These are phyloP conservation scores for Coemansia reversa DNA, from an alignment of 192 early-diverging fungal genomes.

Conservation along the genomic window DNA sequence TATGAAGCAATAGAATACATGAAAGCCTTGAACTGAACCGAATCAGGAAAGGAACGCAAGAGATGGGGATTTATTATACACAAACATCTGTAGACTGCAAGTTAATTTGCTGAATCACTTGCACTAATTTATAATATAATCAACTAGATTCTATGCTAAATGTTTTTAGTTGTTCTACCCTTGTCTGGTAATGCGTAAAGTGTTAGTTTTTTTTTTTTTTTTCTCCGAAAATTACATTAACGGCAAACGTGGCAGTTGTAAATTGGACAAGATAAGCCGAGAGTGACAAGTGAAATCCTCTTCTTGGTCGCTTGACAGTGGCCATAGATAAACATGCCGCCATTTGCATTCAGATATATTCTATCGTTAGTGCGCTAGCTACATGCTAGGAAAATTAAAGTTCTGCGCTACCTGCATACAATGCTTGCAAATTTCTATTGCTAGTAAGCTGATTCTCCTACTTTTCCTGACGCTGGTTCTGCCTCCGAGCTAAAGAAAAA, in stretches of 20 bases:
- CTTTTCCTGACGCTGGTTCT: neutral
- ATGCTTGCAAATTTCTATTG: neutral
- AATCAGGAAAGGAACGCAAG: too few species aligned
- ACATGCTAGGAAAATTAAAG: neutral
- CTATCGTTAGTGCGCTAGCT: neutral
- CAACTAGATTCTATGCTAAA: neutral
- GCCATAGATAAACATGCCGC: neutral
- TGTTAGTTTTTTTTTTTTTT: neutral
- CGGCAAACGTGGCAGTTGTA: neutral
- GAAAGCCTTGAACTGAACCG: too few species aligned
- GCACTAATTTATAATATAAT: too few species aligned
- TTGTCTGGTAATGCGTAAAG: neutral
- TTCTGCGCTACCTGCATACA: constrained; percentile 1
- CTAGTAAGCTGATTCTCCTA: too few species aligned
- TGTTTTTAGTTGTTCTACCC: too few species aligned
- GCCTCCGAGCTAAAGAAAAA: neutral
- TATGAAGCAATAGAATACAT: too few species aligned
- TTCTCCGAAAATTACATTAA: neutral
- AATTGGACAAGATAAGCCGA: neutral
- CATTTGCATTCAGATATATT: neutral
- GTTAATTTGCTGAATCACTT: too few species aligned
- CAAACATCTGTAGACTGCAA: too few species aligned
- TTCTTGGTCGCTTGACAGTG: neutral
- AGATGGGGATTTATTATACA: too few species aligned
- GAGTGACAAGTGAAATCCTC: neutral